Base-by-base conservation (phyloP, 441 rosid species). In the Theobroma grandiflorum region DNA sequence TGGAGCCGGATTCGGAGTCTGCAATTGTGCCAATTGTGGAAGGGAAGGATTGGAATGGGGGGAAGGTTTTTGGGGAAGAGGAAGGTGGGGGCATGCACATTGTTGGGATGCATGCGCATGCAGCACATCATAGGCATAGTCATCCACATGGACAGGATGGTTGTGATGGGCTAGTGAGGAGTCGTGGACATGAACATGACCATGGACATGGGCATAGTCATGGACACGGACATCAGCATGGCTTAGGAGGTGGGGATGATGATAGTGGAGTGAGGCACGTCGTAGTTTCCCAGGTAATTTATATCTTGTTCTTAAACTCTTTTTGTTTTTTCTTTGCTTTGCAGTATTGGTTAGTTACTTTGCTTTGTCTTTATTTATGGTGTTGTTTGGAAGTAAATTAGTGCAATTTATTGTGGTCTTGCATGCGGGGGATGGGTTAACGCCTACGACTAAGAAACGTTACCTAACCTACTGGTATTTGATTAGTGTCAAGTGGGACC, bases 51-150 rank as follows among this genome's bases (percentile, higher is more conserved):
- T 0, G 57, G 53, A 75, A 81, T 69, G 89, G 40, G 31, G 6
- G 22, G 31, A 92, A 87, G 86, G 90, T 92, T 43, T 95, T 94
- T 81, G 99, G 99, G 8, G 98, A 90, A 79, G 98, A 95, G 80
- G 98, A 92, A 62, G 88, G 89, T 11, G 92, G 95, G 1, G 92
- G 89, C 35, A 87, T 95, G 93, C 99, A 94, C 86, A 95, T 95
- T 58, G 98, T 94, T 57, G 99, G 99, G 55, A 95, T 95, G 87
- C 89, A 80, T 57, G 99, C 98, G 22, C 97, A 91, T 74, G 99
- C 93, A 0, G 94, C 97, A 8, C 98, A 94, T 73, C 99, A 93
- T 68, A 88, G 96, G 38, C 99, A 95, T 50, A 94, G 58, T 69
- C 94, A 94, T 70, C 83, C 96, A 0, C 90, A 90, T 47, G 97